Conservation (phyloP, 768 basidiomycete genomes). For the Leccinum sublutescens region DNA sequence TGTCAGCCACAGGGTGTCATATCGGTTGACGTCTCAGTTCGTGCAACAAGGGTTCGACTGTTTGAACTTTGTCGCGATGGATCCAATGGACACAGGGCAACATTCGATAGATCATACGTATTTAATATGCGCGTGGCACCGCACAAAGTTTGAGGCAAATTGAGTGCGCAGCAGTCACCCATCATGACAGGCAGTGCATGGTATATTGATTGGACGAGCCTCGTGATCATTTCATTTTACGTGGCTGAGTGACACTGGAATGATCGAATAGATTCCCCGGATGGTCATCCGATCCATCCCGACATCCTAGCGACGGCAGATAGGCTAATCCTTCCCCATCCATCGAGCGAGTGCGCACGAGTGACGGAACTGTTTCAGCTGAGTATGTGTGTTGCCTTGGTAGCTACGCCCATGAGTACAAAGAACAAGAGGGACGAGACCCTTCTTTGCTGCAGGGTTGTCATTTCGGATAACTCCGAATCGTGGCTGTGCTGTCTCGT, state of each 20-base stretch:
- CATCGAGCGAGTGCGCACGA: background rate
- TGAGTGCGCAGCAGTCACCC: background rate
- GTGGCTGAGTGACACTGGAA: background rate
- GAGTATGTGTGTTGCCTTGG: background rate
- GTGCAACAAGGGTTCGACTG: background rate
- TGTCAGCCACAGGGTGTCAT: slow-evolving; percentile 10
- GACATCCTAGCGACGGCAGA: background rate
- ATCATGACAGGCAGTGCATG: slow-evolving; percentile 2
- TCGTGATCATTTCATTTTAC: background rate
- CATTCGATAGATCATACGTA: slow-evolving; percentile 4
- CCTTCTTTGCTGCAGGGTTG: slow-evolving; percentile 1
- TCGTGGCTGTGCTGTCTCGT: background rate
- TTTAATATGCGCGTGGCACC: background rate
- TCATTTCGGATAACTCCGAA: background rate
- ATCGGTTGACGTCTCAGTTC: slow-evolving; percentile 2
- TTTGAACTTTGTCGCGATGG: slow-evolving; percentile 5
- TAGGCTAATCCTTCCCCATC: background rate
- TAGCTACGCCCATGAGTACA: background rate
- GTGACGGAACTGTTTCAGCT: background rate
- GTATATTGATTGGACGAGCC: background rate
- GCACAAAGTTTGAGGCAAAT: background rate
- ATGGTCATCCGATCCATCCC: background rate
- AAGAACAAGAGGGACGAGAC: background rate
- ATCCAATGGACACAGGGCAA: background rate
- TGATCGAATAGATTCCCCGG: background rate